Conservation (phyloP, 225 moss, liverwort and hornwort species). For the Antitrichia curtipendula region DNA sequence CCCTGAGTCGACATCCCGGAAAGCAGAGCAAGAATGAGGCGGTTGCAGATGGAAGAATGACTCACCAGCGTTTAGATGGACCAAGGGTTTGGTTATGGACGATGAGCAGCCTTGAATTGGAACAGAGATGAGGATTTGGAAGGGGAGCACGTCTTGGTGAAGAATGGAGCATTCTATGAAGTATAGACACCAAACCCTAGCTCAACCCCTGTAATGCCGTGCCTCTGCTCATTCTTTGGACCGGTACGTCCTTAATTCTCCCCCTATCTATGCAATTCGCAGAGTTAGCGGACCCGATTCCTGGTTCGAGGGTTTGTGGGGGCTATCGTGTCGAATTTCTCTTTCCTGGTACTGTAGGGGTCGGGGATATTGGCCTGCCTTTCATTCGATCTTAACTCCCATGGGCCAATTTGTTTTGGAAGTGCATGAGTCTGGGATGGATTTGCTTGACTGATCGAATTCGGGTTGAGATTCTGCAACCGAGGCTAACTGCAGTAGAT, state of each 20-base stretch:
- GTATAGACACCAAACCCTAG: slow-evolving; percentile 1
- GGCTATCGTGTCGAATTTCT: not conserved
- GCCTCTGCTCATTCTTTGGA: not conserved
- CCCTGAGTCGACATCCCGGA: not conserved
- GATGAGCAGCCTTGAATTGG: not conserved
- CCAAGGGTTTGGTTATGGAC: not conserved
- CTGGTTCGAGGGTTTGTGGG: not conserved
- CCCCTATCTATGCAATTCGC: not conserved
- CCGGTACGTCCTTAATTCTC: not conserved
- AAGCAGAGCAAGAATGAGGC: slow-evolving; percentile 1
- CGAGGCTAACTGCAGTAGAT: not conserved
- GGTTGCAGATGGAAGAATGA: not conserved
- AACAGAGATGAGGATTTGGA: not conserved
- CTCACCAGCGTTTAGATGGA: not conserved
- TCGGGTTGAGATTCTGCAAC: not conserved
- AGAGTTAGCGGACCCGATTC: not conserved
- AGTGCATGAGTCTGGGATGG: not conserved
- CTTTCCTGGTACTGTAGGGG: not conserved
- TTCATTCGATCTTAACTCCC: not conserved
- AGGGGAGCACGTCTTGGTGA: not conserved
- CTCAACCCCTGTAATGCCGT: slow-evolving; percentile 4
- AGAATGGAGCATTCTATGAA: not conserved
- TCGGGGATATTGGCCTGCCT: not conserved
- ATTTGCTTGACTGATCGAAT: not conserved
- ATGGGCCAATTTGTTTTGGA: not conserved